Base-by-base conservation (phyloP, 2,329 filamentous ascomycete species). In the Chaetoscypha palmicola region DNA sequence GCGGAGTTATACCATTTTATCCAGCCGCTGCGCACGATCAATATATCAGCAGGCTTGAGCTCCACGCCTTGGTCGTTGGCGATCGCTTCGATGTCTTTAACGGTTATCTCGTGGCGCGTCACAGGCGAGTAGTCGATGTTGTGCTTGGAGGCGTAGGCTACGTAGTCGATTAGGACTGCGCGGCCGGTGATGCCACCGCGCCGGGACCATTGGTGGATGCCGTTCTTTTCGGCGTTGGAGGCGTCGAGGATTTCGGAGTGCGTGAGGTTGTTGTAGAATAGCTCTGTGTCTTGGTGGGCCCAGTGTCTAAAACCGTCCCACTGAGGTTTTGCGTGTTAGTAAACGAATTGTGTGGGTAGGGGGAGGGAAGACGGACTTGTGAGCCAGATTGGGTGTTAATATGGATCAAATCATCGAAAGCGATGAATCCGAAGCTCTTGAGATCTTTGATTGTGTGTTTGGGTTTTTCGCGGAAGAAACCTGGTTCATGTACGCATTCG, bases 401-500 rank as follows among this genome's bases (percentile, higher is more conserved):
- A 5, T 63, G 58, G 45, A 71, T 66, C 1, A 59, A 51, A 53
- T 73, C 71, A 55, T 81, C 77, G 55, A 80, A 79, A 24, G 79
- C 53, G 69, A n/a, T 23, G 48, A 52, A 46, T 12, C 71, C 69
- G 3, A 51, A 23, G 3, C 43, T 31, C 5, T 34, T 37, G 4
- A 49, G 41, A 14, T 50, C 45, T 28, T 49, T 50, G 31, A 52
- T 31, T 14, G 38, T 39, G 32, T 54, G 46, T 12, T 36, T 23
- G 11, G 41, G 35, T 19, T 44, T 30, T 41, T 57, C 41, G 4
- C 53, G 45, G 4, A 12, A 14, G 35, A 56, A 56, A 3, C 46
- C 51, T 8, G 50, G 51, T 17, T 46, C 30, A 26, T 51, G 34
- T 10, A 52, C 34, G 28, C 36, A 39, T 39, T 51, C 45, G 20